Evolutionary conservation across 2,329 filamentous ascomycete genomes (phyloP), one percentile per base, ranked within the genome.

Genomic region (Cercospora sp.): DNA sequence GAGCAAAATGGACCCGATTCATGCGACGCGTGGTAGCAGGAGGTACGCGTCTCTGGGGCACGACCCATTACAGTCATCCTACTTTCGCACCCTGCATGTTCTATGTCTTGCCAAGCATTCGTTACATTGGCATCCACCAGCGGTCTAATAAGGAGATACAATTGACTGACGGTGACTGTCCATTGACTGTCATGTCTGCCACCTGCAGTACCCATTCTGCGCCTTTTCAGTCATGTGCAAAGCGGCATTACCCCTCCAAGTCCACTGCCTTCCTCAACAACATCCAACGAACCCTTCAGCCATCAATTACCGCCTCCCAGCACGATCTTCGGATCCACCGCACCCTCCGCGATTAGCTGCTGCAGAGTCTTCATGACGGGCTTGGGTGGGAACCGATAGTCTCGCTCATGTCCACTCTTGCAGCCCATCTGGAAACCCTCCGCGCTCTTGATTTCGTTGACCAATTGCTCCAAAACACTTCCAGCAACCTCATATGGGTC

Each of bases 361-460:
- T 60, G 31, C 61, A 69, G n/a, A 5, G 39, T 66, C 58, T 66
- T 65, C 26, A 63, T 60, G 23, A 55, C 36, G 9, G 67, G 64
- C 53, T 67, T 64, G 20, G 59, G 30, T 26, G 69, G 58, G 36
- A 69, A 71, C 7, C 69, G 69, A 60, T 68, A 69, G 45, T 71
- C 69, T 12, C 64, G 42, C 39, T 33, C 53, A 31, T 64, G 39
- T 12, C 69, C 69, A 36, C 42, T 66, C 69, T 71, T 71, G 55
- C 16, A 33, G 5, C 55, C 55, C 55, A 36, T 7, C 55, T 59
- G 28, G 48, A 42, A 36, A 23, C 67, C 69, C 30, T 66, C 26
- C 60, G 31, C 33, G 28, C 28, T 45, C 67, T 66, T 67, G 36
- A 59, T 42, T 7, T 28, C 28, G 45, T 64, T 36, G 2, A 58